Conservation (phyloP, 2,329 filamentous ascomycete species). For the Verticillium nonalfalfae region DNA sequence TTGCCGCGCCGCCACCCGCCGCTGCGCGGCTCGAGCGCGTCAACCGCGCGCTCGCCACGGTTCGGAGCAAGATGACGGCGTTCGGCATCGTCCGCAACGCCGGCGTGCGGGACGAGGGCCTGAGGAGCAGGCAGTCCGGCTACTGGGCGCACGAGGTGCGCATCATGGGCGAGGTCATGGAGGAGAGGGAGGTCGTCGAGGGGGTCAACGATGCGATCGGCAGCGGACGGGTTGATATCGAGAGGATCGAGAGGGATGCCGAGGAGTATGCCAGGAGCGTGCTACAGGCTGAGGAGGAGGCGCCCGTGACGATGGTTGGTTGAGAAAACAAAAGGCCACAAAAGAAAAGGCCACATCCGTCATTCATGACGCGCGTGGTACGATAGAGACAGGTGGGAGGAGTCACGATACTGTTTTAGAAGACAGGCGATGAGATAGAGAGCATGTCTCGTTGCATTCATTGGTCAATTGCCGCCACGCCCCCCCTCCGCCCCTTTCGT, state of each 20-base stretch:
- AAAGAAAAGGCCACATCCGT: no score
- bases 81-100: conserved; percentile 76
- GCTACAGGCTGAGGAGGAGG: conserved; percentile 20
- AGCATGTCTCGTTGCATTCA: background rate
- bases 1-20: conserved; percentile 55
- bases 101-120: conserved; percentile 62
- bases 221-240: conserved; percentile 54
- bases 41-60: conserved; percentile 48
- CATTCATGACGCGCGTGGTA: no score
- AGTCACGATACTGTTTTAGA: background rate
- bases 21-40: conserved; percentile 60
- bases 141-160: conserved; percentile 80
- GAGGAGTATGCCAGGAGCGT: conserved; percentile 50
- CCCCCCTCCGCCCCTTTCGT: background rate
- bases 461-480: background rate
- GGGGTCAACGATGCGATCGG: conserved; percentile 62
- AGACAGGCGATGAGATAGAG: background rate
- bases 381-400: no score
- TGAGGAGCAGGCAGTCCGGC: conserved; percentile 58
- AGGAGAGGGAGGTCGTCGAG: conserved; percentile 69
- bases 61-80: conserved; percentile 63
- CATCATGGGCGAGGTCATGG: conserved; percentile 68
- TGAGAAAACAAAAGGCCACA: background rate
- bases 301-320: conserved; percentile 3
- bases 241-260: conserved; percentile 55